Evolutionary conservation across 495 filamentous ascomycete genomes (phyloP).

Genomic region (Penicillium maclennaniae): DNA sequence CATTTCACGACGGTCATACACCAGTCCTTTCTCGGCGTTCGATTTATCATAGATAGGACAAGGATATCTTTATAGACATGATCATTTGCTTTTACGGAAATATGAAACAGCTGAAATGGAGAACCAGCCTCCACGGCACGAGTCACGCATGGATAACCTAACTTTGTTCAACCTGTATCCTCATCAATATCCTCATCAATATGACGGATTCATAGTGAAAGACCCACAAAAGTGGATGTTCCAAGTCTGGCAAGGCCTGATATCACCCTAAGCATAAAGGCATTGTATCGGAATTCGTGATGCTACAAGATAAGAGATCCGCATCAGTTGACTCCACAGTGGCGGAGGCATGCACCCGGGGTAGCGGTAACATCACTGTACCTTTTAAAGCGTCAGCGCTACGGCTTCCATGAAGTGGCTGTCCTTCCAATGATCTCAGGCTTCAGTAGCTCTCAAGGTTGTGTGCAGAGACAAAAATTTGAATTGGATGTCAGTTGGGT

Average conservation of each 20-base stretch:
- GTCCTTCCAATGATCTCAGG: too few relatives aligned
- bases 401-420: background rate
- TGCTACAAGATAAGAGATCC: background rate
- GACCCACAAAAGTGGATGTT: background rate
- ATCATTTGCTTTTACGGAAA: slow-evolving; percentile 18
- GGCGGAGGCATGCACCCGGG: background rate
- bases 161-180: slow-evolving; percentile 6
- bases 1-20: slow-evolving; percentile 1
- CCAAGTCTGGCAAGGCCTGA: background rate
- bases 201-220: background rate
- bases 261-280: background rate
- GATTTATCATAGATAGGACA: slow-evolving; percentile 16
- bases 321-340: background rate
- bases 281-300: background rate
- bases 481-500: background rate
- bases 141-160: slow-evolving; percentile 12
- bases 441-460: too few relatives aligned
- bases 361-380: too few relatives aligned
- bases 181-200: slow-evolving; percentile 8
- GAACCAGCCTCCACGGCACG: slow-evolving; percentile 14
- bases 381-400: background rate
- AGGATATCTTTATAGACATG: slow-evolving; percentile 18
- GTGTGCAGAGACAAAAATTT: too few relatives aligned
- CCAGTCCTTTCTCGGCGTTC: slow-evolving; percentile 17
- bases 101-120: slow-evolving; percentile 10